Evolutionary conservation across 2,329 filamentous ascomycete genomes (phyloP).

Genomic region (Emmonsia crescens): DNA sequence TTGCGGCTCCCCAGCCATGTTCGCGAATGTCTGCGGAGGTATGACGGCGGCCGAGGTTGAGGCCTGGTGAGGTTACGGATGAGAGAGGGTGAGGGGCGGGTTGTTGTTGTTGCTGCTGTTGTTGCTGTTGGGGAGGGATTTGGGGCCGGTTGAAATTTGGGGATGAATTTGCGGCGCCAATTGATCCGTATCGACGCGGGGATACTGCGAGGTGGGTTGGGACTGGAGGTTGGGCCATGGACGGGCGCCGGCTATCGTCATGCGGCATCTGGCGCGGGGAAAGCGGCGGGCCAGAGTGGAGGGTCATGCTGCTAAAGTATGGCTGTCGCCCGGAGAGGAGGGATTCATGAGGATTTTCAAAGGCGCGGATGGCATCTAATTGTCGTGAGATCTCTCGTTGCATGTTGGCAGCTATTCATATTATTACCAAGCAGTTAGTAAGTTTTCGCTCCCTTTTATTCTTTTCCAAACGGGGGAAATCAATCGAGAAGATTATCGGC

Average conservation of each 20-base stretch:
- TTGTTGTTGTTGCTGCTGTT: conserved; percentile 48
- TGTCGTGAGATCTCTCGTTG: conserved; percentile 54
- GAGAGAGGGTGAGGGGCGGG: conserved; percentile 53
- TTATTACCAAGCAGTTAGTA: neutral
- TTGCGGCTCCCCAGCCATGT: conserved; percentile 55
- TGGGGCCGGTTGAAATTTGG: conserved; percentile 62
- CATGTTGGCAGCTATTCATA: conserved; percentile 41
- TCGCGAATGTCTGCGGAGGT: conserved; percentile 93
- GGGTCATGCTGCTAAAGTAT: conserved; percentile 49
- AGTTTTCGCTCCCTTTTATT: no score
- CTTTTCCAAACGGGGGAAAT: no score
- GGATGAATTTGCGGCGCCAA: conserved; percentile 58
- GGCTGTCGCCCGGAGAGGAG: conserved; percentile 53
- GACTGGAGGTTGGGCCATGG: conserved; percentile 61
- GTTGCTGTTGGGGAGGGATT: conserved; percentile 52
- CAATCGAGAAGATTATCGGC: neutral
- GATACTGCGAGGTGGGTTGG: conserved; percentile 71
- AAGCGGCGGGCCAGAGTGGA: conserved; percentile 62
- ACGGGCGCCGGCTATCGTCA: conserved; percentile 67
- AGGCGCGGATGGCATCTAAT: conserved; percentile 45
- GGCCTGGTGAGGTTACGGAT: conserved; percentile 44
- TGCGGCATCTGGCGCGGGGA: conserved; percentile 80
- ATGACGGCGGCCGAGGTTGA: conserved; percentile 69
- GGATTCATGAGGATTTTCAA: conserved; percentile 55
- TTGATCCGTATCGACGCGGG: conserved; percentile 77